Conservation (phyloP, 352 stramenopile genomes). For the Phytophthora fragariaefolia region DNA sequence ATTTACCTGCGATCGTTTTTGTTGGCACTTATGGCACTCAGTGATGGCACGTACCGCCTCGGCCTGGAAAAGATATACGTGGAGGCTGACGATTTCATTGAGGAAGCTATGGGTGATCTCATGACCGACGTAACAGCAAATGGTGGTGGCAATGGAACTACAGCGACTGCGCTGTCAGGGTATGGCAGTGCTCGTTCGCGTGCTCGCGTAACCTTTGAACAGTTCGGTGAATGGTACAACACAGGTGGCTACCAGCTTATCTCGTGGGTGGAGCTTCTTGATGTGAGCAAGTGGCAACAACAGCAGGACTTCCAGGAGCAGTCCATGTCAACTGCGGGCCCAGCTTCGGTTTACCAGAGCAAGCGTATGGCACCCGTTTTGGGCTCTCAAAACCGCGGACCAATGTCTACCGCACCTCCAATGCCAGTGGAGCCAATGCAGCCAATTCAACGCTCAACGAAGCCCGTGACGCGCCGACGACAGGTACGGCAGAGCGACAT, state of each 20-base stretch:
- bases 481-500: slow-evolving; percentile 88
- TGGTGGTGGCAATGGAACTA: slow-evolving; percentile 41
- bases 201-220: slow-evolving; percentile 87
- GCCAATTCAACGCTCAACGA: slow-evolving; percentile 61
- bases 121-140: slow-evolving; percentile 80
- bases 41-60: slow-evolving; percentile 80
- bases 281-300: slow-evolving; percentile 85
- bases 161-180: slow-evolving; percentile 46
- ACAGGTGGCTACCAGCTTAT: slow-evolving; percentile 81
- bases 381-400: slow-evolving; percentile 62
- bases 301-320: slow-evolving; percentile 76
- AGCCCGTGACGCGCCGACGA: slow-evolving; percentile 64
- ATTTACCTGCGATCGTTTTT: slow-evolving; percentile 89
- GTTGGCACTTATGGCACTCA: slow-evolving; percentile 86
- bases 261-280: slow-evolving; percentile 87
- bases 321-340: slow-evolving; percentile 36
- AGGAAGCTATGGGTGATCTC: slow-evolving; percentile 86
- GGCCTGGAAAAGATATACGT: slow-evolving; percentile 88
- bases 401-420: slow-evolving; percentile 40
- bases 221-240: slow-evolving; percentile 93
- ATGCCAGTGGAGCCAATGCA: slow-evolving; percentile 60
- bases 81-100: slow-evolving; percentile 87
- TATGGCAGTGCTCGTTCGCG: slow-evolving; percentile 74
- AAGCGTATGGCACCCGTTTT: slow-evolving; percentile 41
- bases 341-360: slow-evolving; percentile 36